Percentiles rank a stretch among this genome's conserved stretches.
These are phyloP conservation scores for Leccinum sublutescens DNA, from an alignment of 768 basidiomycete genomes.

Conservation along the genomic window DNA sequence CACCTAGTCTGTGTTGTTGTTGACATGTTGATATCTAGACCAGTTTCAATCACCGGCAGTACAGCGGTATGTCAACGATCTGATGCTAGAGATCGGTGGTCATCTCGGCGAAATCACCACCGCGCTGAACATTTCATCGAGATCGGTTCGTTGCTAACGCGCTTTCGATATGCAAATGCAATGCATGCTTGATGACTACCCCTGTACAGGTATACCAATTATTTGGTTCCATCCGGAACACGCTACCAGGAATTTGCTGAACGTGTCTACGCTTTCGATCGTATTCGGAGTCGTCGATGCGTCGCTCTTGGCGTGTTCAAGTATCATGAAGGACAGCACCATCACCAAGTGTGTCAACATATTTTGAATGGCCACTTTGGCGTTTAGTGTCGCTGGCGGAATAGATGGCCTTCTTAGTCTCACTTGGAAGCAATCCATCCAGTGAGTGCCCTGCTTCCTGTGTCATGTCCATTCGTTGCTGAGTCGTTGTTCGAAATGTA, in stretches of 20 bases:
- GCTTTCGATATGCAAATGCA: background rate
- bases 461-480: background rate
- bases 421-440: constrained; percentile 56
- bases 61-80: background rate
- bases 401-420: constrained; percentile 51
- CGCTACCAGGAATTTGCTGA: constrained; percentile 44
- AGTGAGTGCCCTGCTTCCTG: constrained; percentile 33
- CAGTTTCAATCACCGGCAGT: background rate
- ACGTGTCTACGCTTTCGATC: constrained; percentile 51
- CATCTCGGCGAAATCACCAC: constrained; percentile 49
- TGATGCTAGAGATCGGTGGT: constrained; percentile 23
- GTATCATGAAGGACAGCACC: constrained; percentile 24
- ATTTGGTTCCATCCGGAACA: constrained; percentile 53
- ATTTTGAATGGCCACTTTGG: constrained; percentile 53
- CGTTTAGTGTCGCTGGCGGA: constrained; percentile 52
- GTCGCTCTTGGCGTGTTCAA: constrained; percentile 45
- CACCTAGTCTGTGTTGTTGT: background rate
- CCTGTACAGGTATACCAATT: constrained; percentile 47
- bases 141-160: constrained; percentile 37
- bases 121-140: constrained; percentile 50
- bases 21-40: background rate
- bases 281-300: constrained; percentile 53
- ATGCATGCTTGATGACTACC: background rate
- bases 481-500: background rate
- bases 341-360: constrained; percentile 43